These are phyloP conservation scores for Puccinellia tenuiflora DNA, from an alignment of 176 grass and related monocot genomes.

Conservation along the genomic window DNA sequence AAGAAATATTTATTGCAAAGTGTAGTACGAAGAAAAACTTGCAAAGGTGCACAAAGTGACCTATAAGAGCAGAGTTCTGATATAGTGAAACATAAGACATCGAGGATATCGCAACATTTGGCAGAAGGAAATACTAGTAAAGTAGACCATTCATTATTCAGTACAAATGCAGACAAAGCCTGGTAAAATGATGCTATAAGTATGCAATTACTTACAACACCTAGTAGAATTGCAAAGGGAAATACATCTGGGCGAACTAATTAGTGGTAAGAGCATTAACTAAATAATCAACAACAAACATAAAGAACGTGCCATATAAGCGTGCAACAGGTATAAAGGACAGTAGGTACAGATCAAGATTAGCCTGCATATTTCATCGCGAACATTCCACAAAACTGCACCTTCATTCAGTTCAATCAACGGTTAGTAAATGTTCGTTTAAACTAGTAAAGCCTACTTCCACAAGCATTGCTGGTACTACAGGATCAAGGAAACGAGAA, in stretches of 20 bases:
- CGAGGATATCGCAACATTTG: not conserved
- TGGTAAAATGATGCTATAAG: not conserved
- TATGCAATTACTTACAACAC: not conserved
- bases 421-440: not conserved
- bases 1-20: not conserved
- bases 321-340: not conserved
- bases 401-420: slow-evolving; percentile 5
- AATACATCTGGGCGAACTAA: not conserved
- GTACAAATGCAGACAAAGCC: not conserved
- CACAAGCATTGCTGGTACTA: not conserved
- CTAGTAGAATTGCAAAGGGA: not conserved
- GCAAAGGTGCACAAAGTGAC: not conserved
- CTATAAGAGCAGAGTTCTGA: not conserved
- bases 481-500: not conserved
- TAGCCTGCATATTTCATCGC: not conserved
- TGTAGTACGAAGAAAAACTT: not conserved
- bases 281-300: slow-evolving; percentile 4
- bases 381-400: not conserved
- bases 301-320: not conserved
- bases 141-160: not conserved
- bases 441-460: not conserved
- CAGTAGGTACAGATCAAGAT: slow-evolving; percentile 1
- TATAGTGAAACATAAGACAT: not conserved
- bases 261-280: not conserved
- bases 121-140: not conserved